Base-by-base conservation (phyloP, 371 early-diverging fungal species). In the Smittium culicis region DNA sequence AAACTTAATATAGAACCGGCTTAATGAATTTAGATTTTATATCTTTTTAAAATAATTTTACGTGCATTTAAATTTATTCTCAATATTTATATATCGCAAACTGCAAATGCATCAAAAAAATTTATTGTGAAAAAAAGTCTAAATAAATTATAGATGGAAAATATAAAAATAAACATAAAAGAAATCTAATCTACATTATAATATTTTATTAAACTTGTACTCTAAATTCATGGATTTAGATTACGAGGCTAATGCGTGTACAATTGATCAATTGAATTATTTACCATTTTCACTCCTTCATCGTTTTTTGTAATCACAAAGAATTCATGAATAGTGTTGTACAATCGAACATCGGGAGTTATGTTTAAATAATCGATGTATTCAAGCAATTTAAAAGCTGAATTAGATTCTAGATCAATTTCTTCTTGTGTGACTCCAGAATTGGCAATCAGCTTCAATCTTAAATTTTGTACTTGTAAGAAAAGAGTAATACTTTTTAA, bases 281-380 rank as follows among this genome's bases (percentile, higher is more conserved):
- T 64, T 16, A 45, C 54, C 45, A 64, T 32, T 35, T 35, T 16
- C 33, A 64, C 1, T 14, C 65, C 65, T 25, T 64, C 25, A 2
- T 64, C 65, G 25, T 64, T 34, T 29, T 35, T 35, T 35, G 34
- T 17, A 3, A 35, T 14, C 24, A 64, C 20, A 64, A 64, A 64
- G 24, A 64, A 45, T 29, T 32, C 33, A 45, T 45, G 34, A 16
- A 64, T 64, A 20, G 35, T 35, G 33, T 64, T 17, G 35, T 64
- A 64, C 11, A 64, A 45, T n/a, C 45, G 25, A 2, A 64, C 20
- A 64, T 64, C 65, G 11, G 65, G 65, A 17, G 16, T 29, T 5
- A 64, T 35, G 5, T 64, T 30, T 16, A 16, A 64, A 3, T 32
- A 1, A 54, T 34, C 17, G 2, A 64, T 64, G 16, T 25, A 64